Evolutionary conservation across 139 green algal genomes (phyloP), one percentile per base, ranked within the genome.

Genomic region (Picochlorum costavermella): DNA sequence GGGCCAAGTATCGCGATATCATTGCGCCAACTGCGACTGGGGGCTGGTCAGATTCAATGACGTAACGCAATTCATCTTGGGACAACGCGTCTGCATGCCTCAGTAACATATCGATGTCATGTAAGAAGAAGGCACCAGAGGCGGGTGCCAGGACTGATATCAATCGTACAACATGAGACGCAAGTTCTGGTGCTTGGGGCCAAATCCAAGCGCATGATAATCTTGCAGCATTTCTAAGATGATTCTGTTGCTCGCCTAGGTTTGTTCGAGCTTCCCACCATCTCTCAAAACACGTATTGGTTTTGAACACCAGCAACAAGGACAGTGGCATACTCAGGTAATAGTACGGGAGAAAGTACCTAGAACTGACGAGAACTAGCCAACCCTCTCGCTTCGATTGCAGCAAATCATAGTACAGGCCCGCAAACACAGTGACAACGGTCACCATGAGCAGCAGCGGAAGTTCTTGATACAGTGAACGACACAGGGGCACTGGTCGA

Each of bases 221-320:
- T 50, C 67, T 64, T 20, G 56, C 28, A 37, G 50, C 17, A 40
- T 74, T 74, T 36, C 67, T 60, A 2, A 69, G 49, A 6, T 46
- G 25, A 28, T 49, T 45, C 6, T 69, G 30, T 17, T 68, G 31
- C 29, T 20, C 16, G 6, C 64, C 74, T 30, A 56, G 68, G 1
- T 33, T 36, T 4, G n/a, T 68, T 3, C 75, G 56, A 29, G 68
- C 76, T 49, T 83, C 76, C 76, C 76, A 81, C 76, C 76, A 83
- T n/a, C 75, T 68, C 36, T 36, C 58, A 40, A 80, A 75, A 11
- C 53, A 60, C 11, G 43, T 67, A 61, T 81, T 81, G 16, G 77
- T 84, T 13, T 70, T 60, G 58, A 84, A 83, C 2, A 84, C 75
- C 13, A 84, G 65, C 49, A 84, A 67, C 26, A 84, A 50, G n/a